phyloP scores from a whole-genome alignment of 1,284 basidiomycete species.

The Coriolopsis trogii region DNA sequence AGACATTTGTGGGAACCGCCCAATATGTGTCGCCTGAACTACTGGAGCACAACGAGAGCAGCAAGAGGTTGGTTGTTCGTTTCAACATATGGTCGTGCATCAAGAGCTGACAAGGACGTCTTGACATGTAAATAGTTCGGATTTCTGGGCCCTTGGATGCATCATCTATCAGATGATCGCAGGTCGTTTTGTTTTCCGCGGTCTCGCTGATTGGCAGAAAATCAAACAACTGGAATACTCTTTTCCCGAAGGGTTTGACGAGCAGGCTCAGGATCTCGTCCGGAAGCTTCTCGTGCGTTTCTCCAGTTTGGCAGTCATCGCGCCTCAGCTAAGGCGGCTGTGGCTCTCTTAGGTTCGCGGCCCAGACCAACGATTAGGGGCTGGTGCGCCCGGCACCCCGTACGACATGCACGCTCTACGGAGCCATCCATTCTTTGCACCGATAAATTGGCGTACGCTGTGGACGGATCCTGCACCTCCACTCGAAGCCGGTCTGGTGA shows the following conservation, averaged over 20 bases:
- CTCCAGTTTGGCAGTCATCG: slow-evolving; percentile 7
- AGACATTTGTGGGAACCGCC: slow-evolving; percentile 95
- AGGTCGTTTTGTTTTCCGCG: slow-evolving; percentile 89
- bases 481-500: slow-evolving; percentile 57
- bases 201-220: slow-evolving; percentile 82
- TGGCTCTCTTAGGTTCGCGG: slow-evolving; percentile 60
- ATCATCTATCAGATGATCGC: slow-evolving; percentile 97
- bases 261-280: slow-evolving; percentile 69
- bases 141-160: slow-evolving; percentile 98
- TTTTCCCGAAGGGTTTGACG: slow-evolving; percentile 75
- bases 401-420: slow-evolving; percentile 65
- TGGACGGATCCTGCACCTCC: slow-evolving; percentile 72
- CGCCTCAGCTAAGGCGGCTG: background rate
- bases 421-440: slow-evolving; percentile 75
- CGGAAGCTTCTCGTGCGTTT: slow-evolving; percentile 60
- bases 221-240: slow-evolving; percentile 76
- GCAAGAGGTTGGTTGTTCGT: slow-evolving; percentile 55
- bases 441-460: slow-evolving; percentile 71
- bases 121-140: slow-evolving; percentile 59
- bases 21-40: slow-evolving; percentile 97
- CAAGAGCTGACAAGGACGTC: slow-evolving; percentile 18
- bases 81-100: background rate
- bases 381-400: slow-evolving; percentile 49
- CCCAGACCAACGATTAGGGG: slow-evolving; percentile 71
- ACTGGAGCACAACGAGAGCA: slow-evolving; percentile 75